These are phyloP conservation scores for Urochloa ruziziensis DNA, from an alignment of 176 grass and related monocot species.

Conservation along the genomic window DNA sequence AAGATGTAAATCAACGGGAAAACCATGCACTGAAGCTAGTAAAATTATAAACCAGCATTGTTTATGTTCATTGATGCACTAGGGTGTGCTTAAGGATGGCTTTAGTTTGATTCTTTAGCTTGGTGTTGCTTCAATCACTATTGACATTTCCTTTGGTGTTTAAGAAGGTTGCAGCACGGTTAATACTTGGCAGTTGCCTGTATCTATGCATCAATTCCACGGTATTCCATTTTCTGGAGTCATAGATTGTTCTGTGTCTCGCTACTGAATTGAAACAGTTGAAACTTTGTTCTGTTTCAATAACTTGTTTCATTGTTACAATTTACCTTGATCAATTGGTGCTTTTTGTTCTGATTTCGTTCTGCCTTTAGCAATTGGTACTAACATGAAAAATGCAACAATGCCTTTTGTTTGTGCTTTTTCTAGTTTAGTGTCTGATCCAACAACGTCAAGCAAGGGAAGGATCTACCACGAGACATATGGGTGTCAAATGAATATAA, in stretches of 20 bases:
- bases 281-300: not conserved
- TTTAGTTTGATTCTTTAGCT: not conserved
- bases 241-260: not conserved
- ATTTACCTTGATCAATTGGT: not conserved
- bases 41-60: not conserved
- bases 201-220: not conserved
- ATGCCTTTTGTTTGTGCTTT: slow-evolving; percentile 39
- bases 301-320: not conserved
- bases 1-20: not conserved
- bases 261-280: not conserved
- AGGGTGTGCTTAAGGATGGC: not conserved
- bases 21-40: not conserved
- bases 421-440: slow-evolving; percentile 62
- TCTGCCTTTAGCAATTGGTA: not conserved
- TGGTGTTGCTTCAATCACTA: not conserved
- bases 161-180: not conserved
- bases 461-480: slow-evolving; percentile 98
- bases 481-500: slow-evolving; percentile 99
- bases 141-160: slow-evolving; percentile 6
- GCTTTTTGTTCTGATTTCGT: slow-evolving; percentile 5
- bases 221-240: not conserved
- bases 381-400: slow-evolving; percentile 9
- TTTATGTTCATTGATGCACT: not conserved
- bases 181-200: not conserved
- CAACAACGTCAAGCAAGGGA: slow-evolving; percentile 47